phyloP scores from a whole-genome alignment of 2,329 filamentous ascomycete genomes.

The Fusarium dimerum region DNA sequence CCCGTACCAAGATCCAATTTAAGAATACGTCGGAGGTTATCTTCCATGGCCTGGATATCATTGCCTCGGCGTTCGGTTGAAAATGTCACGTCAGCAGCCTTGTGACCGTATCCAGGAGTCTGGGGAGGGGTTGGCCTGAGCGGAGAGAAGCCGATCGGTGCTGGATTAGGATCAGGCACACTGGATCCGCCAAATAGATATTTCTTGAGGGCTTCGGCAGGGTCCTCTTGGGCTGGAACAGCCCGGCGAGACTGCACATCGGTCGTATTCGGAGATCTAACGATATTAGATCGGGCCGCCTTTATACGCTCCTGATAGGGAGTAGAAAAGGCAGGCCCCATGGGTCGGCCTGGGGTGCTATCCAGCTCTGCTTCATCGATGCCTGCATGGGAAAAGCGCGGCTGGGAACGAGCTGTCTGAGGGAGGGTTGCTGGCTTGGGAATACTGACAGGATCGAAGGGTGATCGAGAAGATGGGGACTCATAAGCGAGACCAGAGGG shows the following conservation, averaged over 20 bases:
- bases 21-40: conserved; percentile 54
- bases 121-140: conserved; percentile 11
- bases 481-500: conserved; percentile 43
- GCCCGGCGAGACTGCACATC: conserved; percentile 10
- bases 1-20: conserved; percentile 42
- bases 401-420: conserved; percentile 26
- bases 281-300: conserved; percentile 46
- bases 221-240: conserved; percentile 29
- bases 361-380: conserved; percentile 59
- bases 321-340: conserved; percentile 69
- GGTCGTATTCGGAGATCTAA: conserved; percentile 13
- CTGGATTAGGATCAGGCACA: conserved; percentile 14
- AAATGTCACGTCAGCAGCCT: conserved; percentile 3
- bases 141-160: conserved; percentile 21
- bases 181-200: conserved; percentile 52
- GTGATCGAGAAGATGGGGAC: conserved; percentile 51
- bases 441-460: conserved; percentile 29
- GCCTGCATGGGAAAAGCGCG: conserved; percentile 23
- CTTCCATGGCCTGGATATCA: conserved; percentile 52
- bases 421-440: conserved; percentile 26
- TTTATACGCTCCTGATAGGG: conserved; percentile 63
- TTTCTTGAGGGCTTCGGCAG: conserved; percentile 55
- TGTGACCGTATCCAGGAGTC: conserved; percentile 9
- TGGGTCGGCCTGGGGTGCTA: conserved; percentile 52
- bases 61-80: conserved; percentile 13